Conservation (phyloP, 2,329 filamentous ascomycete species). For the Rugonectria rugulosa region DNA sequence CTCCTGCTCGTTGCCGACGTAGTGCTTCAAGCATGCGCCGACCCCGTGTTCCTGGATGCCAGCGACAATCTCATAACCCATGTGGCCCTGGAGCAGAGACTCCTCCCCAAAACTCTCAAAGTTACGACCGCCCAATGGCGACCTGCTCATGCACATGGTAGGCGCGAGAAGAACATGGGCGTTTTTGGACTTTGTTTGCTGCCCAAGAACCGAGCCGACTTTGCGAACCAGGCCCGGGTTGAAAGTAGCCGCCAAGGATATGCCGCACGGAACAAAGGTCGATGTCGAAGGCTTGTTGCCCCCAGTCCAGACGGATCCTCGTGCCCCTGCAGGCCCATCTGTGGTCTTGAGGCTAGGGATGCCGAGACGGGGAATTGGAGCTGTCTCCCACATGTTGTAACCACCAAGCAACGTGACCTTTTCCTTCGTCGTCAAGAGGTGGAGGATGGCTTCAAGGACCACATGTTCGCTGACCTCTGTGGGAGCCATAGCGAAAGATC, state of each 20-base stretch:
- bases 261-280: slow-evolving; percentile 54
- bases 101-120: slow-evolving; percentile 51
- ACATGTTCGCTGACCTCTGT: too few relatives aligned
- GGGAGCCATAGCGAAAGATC: too few relatives aligned
- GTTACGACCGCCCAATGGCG: slow-evolving; percentile 48
- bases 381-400: slow-evolving; percentile 12
- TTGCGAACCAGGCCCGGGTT: neutral
- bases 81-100: slow-evolving; percentile 47
- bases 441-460: slow-evolving; percentile 37
- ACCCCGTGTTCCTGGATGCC: slow-evolving; percentile 48
- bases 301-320: slow-evolving; percentile 3
- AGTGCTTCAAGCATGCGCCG: slow-evolving; percentile 50
- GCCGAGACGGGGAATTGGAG: neutral
- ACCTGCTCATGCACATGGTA: slow-evolving; percentile 12
- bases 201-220: neutral
- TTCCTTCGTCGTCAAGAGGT: neutral
- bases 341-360: slow-evolving; percentile 6
- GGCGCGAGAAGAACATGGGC: slow-evolving; percentile 6
- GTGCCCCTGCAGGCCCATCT: slow-evolving; percentile 7
- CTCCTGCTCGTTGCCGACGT: slow-evolving; percentile 46
- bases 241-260: slow-evolving; percentile 44
- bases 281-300: slow-evolving; percentile 48
- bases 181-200: neutral
- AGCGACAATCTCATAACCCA: slow-evolving; percentile 39
- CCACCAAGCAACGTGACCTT: neutral